Evolutionary conservation across 371 early-diverging fungal genomes (phyloP).

Genomic region (Smittium culicis): DNA sequence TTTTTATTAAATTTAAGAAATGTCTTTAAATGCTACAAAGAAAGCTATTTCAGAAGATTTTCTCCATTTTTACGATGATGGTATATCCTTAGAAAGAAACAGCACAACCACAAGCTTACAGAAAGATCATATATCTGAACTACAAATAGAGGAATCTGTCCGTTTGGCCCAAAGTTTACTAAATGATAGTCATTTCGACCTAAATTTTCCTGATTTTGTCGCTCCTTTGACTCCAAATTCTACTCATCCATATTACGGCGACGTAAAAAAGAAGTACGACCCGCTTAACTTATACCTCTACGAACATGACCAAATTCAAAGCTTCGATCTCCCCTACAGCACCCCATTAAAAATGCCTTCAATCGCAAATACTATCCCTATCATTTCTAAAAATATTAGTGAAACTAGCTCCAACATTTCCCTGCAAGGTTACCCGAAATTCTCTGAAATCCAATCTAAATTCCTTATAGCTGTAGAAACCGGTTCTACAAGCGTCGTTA

Average conservation of each 20-base stretch:
- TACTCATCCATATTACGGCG: constrained; percentile 48
- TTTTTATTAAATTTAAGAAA: too few species aligned
- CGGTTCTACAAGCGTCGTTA: constrained; percentile 20
- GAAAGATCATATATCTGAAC: too few species aligned
- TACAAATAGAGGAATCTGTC: too few species aligned
- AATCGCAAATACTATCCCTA: too few species aligned
- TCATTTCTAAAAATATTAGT: background rate
- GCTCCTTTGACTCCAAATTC: constrained; percentile 50
- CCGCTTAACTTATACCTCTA: background rate
- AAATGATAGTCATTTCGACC: too few species aligned
- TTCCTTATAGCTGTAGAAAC: constrained; percentile 13
- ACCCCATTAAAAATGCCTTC: background rate
- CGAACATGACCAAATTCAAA: background rate
- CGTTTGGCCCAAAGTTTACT: too few species aligned
- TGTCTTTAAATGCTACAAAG: too few species aligned
- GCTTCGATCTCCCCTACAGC: background rate
- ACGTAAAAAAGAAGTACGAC: background rate
- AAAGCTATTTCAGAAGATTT: too few species aligned
- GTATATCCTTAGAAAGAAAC: too few species aligned
- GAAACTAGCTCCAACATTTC: background rate
- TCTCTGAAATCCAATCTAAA: too few species aligned
- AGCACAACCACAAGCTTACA: too few species aligned
- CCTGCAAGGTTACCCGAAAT: constrained; percentile 11
- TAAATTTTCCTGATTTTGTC: constrained; percentile 45
- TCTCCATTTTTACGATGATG: too few species aligned